Evolutionary conservation across 805 yeast genomes (phyloP).

Genomic region (Novakomyces olei): DNA sequence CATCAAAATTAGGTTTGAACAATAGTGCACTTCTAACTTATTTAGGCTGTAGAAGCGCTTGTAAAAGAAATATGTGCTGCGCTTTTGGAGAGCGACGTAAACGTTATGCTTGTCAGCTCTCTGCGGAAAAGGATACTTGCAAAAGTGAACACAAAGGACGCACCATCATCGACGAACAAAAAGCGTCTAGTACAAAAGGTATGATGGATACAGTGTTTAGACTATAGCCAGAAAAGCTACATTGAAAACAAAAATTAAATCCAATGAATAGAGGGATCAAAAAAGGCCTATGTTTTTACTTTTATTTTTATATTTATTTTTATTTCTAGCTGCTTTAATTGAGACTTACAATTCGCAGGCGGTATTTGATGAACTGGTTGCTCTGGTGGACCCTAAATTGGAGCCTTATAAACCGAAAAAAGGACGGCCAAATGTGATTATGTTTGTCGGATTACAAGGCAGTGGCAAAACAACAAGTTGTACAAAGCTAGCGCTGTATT

Average conservation of each 20-base stretch:
- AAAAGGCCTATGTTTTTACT: no score
- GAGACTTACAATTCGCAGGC: slow-evolving; percentile 23
- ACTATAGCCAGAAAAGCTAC: no score
- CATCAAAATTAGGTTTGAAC: background rate
- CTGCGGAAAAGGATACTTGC: slow-evolving; percentile 49
- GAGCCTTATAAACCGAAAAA: slow-evolving; percentile 66
- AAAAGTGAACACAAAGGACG: slow-evolving; percentile 30
- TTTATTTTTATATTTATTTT: no score
- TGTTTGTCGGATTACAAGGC: slow-evolving; percentile 98
- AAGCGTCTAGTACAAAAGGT: slow-evolving; percentile 59
- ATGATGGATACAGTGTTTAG: background rate
- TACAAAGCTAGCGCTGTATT: slow-evolving; percentile 87
- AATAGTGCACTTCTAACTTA: background rate
- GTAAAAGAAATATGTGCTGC: slow-evolving; percentile 81
- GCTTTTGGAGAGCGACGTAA: slow-evolving; percentile 80
- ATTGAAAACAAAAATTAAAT: no score
- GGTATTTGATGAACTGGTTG: slow-evolving; percentile 79
- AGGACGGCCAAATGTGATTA: slow-evolving; percentile 54
- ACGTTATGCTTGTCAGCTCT: slow-evolving; percentile 57
- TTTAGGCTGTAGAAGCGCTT: slow-evolving; percentile 40
- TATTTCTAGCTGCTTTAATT: background rate
- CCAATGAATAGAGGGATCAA: no score
- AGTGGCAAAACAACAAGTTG: slow-evolving; percentile 97
- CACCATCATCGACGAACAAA: slow-evolving; percentile 38
- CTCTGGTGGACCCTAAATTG: slow-evolving; percentile 46